Percentiles rank a stretch among this genome's conserved stretches.
Evolutionary conservation across 441 rosid genomes (phyloP).

Genomic region (Arabidopsis hybrid): DNA sequence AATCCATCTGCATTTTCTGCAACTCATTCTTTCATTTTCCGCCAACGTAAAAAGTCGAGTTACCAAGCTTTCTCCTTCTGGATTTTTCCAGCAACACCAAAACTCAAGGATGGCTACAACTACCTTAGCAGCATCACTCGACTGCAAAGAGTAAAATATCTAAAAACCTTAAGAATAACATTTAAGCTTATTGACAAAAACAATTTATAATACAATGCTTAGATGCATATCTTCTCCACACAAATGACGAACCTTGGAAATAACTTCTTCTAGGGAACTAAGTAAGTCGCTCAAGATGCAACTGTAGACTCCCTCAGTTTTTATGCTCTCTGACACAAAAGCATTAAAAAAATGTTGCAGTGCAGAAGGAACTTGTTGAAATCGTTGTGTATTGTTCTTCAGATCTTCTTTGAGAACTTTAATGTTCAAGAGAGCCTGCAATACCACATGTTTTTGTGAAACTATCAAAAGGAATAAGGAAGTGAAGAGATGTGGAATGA

Average conservation of each 20-base stretch:
- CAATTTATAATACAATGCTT: no score
- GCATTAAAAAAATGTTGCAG: not conserved
- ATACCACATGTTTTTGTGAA: not conserved
- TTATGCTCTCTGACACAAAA: constrained; percentile 3
- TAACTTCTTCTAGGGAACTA: constrained; percentile 14
- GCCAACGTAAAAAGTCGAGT: constrained; percentile 18
- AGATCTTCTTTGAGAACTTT: constrained; percentile 1
- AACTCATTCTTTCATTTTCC: constrained; percentile 33
- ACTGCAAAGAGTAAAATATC: no score
- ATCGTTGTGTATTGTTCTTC: not conserved
- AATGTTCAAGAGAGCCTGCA: constrained; percentile 22
- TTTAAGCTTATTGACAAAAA: no score
- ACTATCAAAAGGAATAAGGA: not conserved
- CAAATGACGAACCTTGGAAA: constrained; percentile 13
- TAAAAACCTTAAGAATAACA: no score
- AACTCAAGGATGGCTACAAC: no score
- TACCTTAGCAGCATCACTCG: no score
- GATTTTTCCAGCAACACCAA: not conserved
- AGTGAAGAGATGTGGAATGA: not conserved
- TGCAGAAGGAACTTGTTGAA: constrained; percentile 4
- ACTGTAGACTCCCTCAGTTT: constrained; percentile 19
- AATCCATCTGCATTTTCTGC: constrained; percentile 28
- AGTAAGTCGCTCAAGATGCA: constrained; percentile 27
- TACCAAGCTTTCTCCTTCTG: constrained; percentile 27
- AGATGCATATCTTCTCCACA: no score